Conservation (phyloP, 2,329 filamentous ascomycete genomes). For the Dendryphion nanum region DNA sequence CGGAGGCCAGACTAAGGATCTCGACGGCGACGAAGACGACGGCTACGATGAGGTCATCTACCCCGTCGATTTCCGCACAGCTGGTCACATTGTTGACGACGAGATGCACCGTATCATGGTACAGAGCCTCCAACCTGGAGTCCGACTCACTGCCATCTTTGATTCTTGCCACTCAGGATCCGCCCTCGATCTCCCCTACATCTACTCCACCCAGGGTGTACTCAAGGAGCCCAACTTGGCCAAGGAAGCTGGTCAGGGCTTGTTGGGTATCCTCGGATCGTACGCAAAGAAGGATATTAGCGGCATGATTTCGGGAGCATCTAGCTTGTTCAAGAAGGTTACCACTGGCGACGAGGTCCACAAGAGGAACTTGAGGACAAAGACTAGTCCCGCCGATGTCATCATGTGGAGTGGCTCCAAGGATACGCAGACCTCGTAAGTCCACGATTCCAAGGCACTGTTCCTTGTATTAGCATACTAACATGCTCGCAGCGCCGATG, state of each 20-base stretch:
- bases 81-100: constrained; percentile 80
- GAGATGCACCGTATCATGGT: constrained; percentile 83
- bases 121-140: constrained; percentile 72
- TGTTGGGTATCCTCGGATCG: constrained; percentile 69
- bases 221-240: constrained; percentile 80
- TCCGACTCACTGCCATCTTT: constrained; percentile 79
- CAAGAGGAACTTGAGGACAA: constrained; percentile 78
- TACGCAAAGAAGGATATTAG: constrained; percentile 83
- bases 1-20: constrained; percentile 76
- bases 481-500: constrained; percentile 68
- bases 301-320: constrained; percentile 76
- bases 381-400: constrained; percentile 92
- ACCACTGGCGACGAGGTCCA: constrained; percentile 75
- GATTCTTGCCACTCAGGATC: constrained; percentile 80
- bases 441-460: constrained; percentile 25
- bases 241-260: constrained; percentile 72
- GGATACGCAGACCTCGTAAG: constrained; percentile 88
- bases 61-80: constrained; percentile 75
- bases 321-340: constrained; percentile 84
- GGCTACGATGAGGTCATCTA: constrained; percentile 84
- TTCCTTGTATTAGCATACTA: constrained; percentile 8
- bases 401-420: constrained; percentile 98
- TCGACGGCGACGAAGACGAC: constrained; percentile 78
- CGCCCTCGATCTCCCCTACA: constrained; percentile 73
- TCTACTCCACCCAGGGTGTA: constrained; percentile 77